Evolutionary conservation across 768 basidiomycete species (phyloP).

Genomic region (Termitomyces sp.): DNA sequence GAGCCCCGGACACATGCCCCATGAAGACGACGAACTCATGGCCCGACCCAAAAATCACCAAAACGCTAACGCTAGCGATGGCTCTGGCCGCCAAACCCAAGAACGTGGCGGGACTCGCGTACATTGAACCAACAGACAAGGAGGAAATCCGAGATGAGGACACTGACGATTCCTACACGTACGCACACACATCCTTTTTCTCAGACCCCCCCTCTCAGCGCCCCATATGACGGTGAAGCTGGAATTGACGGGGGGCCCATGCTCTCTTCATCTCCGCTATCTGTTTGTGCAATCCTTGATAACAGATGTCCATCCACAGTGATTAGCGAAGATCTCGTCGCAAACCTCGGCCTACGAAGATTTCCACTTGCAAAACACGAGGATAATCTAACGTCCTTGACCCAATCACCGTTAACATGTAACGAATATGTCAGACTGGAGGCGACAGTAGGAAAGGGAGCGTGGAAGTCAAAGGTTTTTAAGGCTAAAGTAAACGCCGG

Average conservation of each 20-base stretch:
- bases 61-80: neutral
- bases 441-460: too few relatives aligned
- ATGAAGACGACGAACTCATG: neutral
- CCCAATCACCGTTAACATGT: too few relatives aligned
- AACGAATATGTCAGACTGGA: too few relatives aligned
- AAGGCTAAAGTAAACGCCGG: too few relatives aligned
- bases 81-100: neutral
- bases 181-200: too few relatives aligned
- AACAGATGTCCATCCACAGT: conserved; percentile 12
- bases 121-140: neutral
- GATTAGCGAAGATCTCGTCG: too few relatives aligned
- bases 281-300: conserved; percentile 13
- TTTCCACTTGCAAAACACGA: conserved; percentile 14
- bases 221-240: neutral
- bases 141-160: neutral
- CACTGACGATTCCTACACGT: neutral
- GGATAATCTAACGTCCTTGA: conserved; percentile 16
- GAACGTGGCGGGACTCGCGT: neutral
- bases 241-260: neutral
- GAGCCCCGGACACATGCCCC: neutral
- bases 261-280: neutral
- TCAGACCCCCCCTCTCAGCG: neutral
- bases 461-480: too few relatives aligned
- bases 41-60: neutral
- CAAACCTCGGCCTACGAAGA: conserved; percentile 2